A percentile compares a stretch with the other conserved stretches of the same genome.
Evolutionary conservation across 2,329 filamentous ascomycete species (phyloP).

Genomic region (Grosmannia clavigera): DNA sequence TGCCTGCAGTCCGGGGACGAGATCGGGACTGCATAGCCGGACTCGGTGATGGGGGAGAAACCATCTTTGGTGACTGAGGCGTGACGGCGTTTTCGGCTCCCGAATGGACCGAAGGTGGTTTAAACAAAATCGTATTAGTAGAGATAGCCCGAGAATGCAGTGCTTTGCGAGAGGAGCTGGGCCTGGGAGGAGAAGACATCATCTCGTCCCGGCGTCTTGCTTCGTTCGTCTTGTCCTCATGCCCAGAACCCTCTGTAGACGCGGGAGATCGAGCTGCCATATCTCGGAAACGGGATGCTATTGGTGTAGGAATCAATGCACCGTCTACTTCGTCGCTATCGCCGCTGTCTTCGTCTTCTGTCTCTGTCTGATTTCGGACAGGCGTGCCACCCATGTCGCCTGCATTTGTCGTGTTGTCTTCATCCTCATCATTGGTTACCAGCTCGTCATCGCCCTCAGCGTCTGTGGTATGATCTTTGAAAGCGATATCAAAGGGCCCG

Average conservation of each 20-base stretch:
- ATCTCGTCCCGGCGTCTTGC: background rate
- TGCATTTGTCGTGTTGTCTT: constrained; percentile 17
- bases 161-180: constrained; percentile 15
- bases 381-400: constrained; percentile 3
- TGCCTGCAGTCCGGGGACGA: constrained; percentile 26
- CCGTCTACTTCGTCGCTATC: constrained; percentile 27
- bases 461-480: constrained; percentile 61
- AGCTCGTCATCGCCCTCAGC: constrained; percentile 84
- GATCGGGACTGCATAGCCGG: constrained; percentile 17
- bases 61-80: background rate
- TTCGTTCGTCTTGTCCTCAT: background rate
- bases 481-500: constrained; percentile 22
- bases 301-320: constrained; percentile 44
- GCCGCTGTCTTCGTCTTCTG: constrained; percentile 14
- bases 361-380: background rate
- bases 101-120: constrained; percentile 36
- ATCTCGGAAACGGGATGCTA: constrained; percentile 18
- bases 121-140: constrained; percentile 74
- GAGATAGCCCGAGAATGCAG: constrained; percentile 64
- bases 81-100: background rate
- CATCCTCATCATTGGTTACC: constrained; percentile 67
- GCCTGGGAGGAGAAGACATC: constrained; percentile 3
- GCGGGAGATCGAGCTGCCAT: constrained; percentile 9
- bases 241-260: constrained; percentile 15
- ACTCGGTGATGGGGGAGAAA: constrained; percentile 30